Conservation (phyloP, 352 stramenopile species). For the Pythium biforme region DNA sequence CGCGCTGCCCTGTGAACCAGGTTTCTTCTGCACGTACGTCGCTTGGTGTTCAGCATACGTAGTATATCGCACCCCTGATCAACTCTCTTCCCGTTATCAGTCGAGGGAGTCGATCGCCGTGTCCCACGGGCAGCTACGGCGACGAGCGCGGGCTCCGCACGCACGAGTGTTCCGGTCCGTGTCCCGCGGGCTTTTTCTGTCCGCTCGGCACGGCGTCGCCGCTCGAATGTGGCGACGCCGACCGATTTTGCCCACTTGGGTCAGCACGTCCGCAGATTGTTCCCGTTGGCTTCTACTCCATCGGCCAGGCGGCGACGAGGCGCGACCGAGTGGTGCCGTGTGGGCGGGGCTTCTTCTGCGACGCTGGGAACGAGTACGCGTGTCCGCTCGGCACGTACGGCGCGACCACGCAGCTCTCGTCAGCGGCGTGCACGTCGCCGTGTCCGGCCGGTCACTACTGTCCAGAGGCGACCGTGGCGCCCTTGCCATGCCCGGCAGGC, state of each 20-base stretch:
- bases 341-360: constrained; percentile 58
- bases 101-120: constrained; percentile 35
- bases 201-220: constrained; percentile 35
- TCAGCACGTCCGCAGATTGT: neutral
- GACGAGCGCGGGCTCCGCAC: constrained; percentile 35
- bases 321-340: constrained; percentile 45
- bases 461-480: constrained; percentile 26
- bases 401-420: constrained; percentile 23
- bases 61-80: too few relatives aligned
- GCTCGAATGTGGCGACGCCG: constrained; percentile 39
- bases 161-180: constrained; percentile 49
- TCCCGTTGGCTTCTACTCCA: constrained; percentile 39
- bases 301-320: constrained; percentile 26
- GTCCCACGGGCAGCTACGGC: constrained; percentile 66
- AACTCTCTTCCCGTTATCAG: constrained; percentile 31
- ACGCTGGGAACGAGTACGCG: constrained; percentile 29
- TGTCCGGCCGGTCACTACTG: constrained; percentile 73
- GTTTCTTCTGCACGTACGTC: constrained; percentile 67
- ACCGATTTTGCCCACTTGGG: constrained; percentile 60
- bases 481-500: constrained; percentile 46
- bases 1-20: constrained; percentile 36
- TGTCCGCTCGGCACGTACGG: constrained; percentile 64
- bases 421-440: constrained; percentile 33
- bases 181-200: constrained; percentile 67
- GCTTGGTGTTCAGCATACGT: neutral